Base-by-base conservation (phyloP, 202 grass and related monocot genomes). In the Panicum hallii region DNA sequence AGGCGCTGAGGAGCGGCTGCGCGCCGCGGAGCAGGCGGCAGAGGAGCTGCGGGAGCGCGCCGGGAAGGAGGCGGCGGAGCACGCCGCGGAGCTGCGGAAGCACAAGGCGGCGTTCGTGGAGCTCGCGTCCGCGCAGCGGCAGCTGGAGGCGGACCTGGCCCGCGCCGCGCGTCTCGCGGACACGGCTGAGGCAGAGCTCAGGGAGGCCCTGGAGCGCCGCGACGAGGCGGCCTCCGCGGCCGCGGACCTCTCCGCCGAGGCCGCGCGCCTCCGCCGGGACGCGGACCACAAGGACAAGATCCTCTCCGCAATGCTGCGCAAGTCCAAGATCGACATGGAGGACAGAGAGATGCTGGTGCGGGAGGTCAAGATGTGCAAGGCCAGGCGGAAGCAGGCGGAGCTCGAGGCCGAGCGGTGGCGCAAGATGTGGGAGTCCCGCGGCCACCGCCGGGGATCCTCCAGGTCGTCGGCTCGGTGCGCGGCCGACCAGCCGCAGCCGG, bases 201-300 rank as follows among this genome's bases (percentile, higher is more conserved):
- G 82, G 19, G 79, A 67, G 9, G 87, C 81, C 4, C 3, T 90
- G 28, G 62, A 32, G 72, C 87, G 70, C 15, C 77, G 86, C 11
- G 88, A 94, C 47, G 86, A 83, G 54, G 85, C 78, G 2, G 58
- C 74, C 15, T 52, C 87, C 43, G 67, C 80, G 71, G 87, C 83
- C 6, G 85, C 75, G 9, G 83, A 92, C 9, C 84, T 94, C 16
- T 86, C 88, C 9, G 57, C 64, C 26, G 92, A 97, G 73, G 63
- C 82, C 0, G 84, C 70, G 48, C 82, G 62, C 40, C 82, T 94
- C 64, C 79, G 86, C n/a, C 90, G 87, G 48, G 92, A 95, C 54
- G 83, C 85, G 2, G 90, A 93, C 80, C 92, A 97, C 65, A 95
- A 95, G 87, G 92, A 97, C 74, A 95, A 93, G 76, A 91, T 97